Evolutionary conservation across 2,329 filamentous ascomycete genomes (phyloP), one percentile per base, ranked within the genome.

Genomic region (Bipolaris oryzae): DNA sequence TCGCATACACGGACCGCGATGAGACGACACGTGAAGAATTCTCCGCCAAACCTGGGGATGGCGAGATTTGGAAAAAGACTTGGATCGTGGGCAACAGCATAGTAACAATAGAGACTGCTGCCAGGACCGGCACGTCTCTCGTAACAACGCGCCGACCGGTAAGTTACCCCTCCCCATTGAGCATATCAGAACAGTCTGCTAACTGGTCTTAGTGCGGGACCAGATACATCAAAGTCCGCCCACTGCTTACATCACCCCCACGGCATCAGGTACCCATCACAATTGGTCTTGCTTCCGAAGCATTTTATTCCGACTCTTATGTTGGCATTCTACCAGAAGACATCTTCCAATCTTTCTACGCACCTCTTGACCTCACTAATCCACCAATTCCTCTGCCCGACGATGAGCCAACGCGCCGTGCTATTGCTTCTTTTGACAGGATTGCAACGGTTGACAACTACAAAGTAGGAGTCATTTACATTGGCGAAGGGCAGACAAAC

Each of bases 391-490:
- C 88, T 0, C 82, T 98, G 6, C 92, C 92, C 0, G 79, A 85
- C 25, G 85, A 89, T 56, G 89, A 91, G 15, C 83, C 85, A 31
- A 86, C 89, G 2, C 84, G 86, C 35, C 87, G 94, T 64, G 89
- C 91, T 0, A 88, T 99, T 37, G 85, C 85, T 35, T 82, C 87
- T 11, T 96, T 99, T 74, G 95, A 99, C 75, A 87, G 89, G 31
- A 96, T 87, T 63, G 89, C 94, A 35, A 93, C 92, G 7, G 89
- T 99, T 4, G 95, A 99, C 75, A 92, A 92, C 6, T 92, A 98
- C 81, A 97, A 96, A 76, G 89, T 96, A 39, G 95, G 95, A 15
- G 89, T 99, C 20, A 88, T 99, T 38, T 99, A 97, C 75, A 89
- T 98, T 61, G 92, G 90, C 51, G 89, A 96, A 67, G 89, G 89